Percentiles rank a stretch among this genome's conserved stretches.
phyloP scores from a whole-genome alignment of 2,329 filamentous ascomycete species.

The Talaromyces sp. region DNA sequence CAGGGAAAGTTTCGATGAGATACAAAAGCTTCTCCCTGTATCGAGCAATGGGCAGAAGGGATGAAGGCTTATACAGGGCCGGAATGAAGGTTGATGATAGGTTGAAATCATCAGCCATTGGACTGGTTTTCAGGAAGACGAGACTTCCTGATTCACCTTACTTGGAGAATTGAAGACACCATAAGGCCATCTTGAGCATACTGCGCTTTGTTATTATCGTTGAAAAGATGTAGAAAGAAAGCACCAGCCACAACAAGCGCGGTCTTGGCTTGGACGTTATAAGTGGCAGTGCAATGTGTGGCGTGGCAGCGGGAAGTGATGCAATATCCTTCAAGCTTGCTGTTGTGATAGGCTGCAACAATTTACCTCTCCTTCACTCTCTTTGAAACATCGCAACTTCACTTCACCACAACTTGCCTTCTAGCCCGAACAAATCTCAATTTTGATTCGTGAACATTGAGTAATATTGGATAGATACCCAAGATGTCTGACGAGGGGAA shows the following conservation, averaged over 20 bases:
- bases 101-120: constrained; percentile 45
- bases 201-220: not conserved
- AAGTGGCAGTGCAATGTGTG: constrained; percentile 7
- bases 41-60: constrained; percentile 80
- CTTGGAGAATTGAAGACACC: not conserved
- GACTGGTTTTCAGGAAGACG: constrained; percentile 7
- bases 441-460: not conserved
- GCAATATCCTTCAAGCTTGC: constrained; percentile 43
- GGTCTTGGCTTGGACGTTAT: not conserved
- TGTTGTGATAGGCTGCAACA: constrained; percentile 14
- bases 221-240: not conserved
- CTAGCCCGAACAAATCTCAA: not conserved
- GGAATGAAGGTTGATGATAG: constrained; percentile 60
- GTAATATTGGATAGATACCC: not conserved
- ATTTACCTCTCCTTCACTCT: not conserved
- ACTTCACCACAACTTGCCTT: not conserved
- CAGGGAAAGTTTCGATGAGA: constrained; percentile 74
- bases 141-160: constrained; percentile 1
- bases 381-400: not conserved
- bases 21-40: constrained; percentile 78
- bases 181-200: not conserved
- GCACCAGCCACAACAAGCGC: constrained; percentile 1
- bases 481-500: constrained; percentile 39
- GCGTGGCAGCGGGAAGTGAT: constrained; percentile 1
- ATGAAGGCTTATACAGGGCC: constrained; percentile 77